Evolutionary conservation across 495 filamentous ascomycete species (phyloP).

Genomic region (Neurospora tetraspora): DNA sequence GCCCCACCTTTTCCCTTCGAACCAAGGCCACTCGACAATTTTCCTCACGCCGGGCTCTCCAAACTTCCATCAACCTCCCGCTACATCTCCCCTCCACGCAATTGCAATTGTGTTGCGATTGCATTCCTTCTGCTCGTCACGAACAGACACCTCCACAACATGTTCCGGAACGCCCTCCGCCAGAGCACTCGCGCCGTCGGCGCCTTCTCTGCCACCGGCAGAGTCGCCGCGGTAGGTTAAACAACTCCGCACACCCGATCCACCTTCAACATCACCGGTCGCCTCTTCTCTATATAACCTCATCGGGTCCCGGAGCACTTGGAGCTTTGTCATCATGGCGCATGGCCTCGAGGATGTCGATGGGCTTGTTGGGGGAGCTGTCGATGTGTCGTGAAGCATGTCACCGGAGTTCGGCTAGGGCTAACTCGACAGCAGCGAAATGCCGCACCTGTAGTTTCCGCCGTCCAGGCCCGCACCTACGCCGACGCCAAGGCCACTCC

Average conservation of each 20-base stretch:
- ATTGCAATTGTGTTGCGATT: constrained; percentile 42
- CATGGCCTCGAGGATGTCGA: constrained; percentile 10
- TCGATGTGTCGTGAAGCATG: constrained; percentile 23
- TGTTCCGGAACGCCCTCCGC: constrained; percentile 97
- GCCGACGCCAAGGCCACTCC: constrained; percentile 88
- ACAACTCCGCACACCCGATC: constrained; percentile 25
- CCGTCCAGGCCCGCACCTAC: constrained; percentile 79
- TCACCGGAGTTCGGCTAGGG: constrained; percentile 39
- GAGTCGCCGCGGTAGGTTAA: constrained; percentile 82
- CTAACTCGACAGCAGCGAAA: constrained; percentile 60
- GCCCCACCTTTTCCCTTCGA: constrained; percentile 1
- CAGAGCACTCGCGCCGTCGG: constrained; percentile 89
- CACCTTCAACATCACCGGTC: constrained; percentile 30
- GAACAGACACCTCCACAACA: constrained; percentile 38
- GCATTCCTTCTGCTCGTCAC: constrained; percentile 29
- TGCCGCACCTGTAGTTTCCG: constrained; percentile 66
- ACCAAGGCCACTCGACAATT: constrained; percentile 15
- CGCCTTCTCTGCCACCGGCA: constrained; percentile 81
- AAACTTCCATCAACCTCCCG: not conserved
- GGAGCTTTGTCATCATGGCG: constrained; percentile 25
- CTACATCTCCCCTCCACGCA: not conserved
- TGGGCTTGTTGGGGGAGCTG: constrained; percentile 26
- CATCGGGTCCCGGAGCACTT: constrained; percentile 24
- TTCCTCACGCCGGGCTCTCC: constrained; percentile 14
- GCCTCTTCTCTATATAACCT: constrained; percentile 20